Base-by-base conservation (phyloP, 495 filamentous ascomycete species). In the Daldinia grandis region DNA sequence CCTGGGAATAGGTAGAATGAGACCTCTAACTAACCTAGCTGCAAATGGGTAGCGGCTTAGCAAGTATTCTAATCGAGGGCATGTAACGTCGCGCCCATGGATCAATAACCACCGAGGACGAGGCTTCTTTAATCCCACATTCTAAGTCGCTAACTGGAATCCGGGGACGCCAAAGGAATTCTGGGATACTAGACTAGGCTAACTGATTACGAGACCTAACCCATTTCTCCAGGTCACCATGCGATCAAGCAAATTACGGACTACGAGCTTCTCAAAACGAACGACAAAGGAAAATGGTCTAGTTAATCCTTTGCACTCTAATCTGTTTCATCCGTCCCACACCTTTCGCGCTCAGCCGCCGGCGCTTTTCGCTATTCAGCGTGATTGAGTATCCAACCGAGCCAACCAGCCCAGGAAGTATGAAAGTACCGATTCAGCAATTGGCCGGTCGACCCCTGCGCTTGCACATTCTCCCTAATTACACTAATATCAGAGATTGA, bases 21-120 rank as follows among this genome's bases (percentile, higher is more conserved):
- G 58, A 66, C 62, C 42, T 28, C 57, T 12, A 33, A n/a, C n/a
- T n/a, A n/a, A n/a, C 4, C 10, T 24, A 51, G n/a, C 28, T 55
- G 27, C 37, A 19, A 56, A 25, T 49, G n/a, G 25, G 49, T 62
- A 21, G 42, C 21, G 19, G 8, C 62, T 51, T 21, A n/a, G 40
- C 65, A 61, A 40, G 40, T 64, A 72, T 51, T 61, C 17, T 50
- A 33, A 40, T 68, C 37, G 49, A 51, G n/a, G 24, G 50, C 50
- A 73, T 70, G 71, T 73, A 73, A 73, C 71, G 66, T 73, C 71
- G 66, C 66, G 57, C 70, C 27, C 58, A 58, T 53, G 57, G 53
- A 58, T 56, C 55, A 42, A 58, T 51, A 33, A 42, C 24, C 42
- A 35, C 19, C 35, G 25, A 25, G 58, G 21, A 40, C 31, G 40